phyloP scores from a whole-genome alignment of 768 basidiomycete genomes.

The Inosperma sp. region DNA sequence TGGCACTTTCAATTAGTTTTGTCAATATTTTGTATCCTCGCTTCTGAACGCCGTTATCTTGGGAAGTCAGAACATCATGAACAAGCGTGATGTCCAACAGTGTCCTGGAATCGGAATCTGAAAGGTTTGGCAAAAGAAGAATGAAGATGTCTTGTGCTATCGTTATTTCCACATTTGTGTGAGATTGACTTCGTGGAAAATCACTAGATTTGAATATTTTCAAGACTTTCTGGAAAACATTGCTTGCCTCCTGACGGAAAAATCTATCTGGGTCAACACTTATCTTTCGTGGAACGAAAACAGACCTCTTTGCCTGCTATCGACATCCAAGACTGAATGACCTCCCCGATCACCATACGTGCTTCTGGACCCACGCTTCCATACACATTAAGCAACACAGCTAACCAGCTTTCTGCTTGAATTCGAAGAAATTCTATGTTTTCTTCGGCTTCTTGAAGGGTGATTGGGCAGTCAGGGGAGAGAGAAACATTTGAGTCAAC shows the following conservation, averaged over 20 bases:
- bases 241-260: conserved; percentile 57
- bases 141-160: conserved; percentile 83
- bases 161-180: conserved; percentile 41
- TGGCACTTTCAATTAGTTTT: conserved; percentile 62
- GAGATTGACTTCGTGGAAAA: conserved; percentile 38
- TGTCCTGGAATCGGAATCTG: conserved; percentile 50
- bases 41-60: conserved; percentile 90
- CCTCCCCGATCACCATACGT: conserved; percentile 78
- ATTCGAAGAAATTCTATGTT: conserved; percentile 70
- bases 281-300: neutral
- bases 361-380: conserved; percentile 73
- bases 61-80: conserved; percentile 62
- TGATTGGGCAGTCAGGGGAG: conserved; percentile 33
- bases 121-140: conserved; percentile 74
- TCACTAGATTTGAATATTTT: conserved; percentile 67
- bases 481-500: conserved; percentile 67
- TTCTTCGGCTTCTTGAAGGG: conserved; percentile 52
- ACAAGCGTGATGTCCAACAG: conserved; percentile 71
- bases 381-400: conserved; percentile 97
- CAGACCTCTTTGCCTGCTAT: conserved; percentile 70
- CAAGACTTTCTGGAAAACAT: conserved; percentile 75
- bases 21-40: conserved; percentile 87
- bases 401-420: conserved; percentile 89
- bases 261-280: neutral
- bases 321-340: conserved; percentile 79